Percentiles rank a stretch among this genome's conserved stretches.
phyloP scores from a whole-genome alignment of 2,329 filamentous ascomycete genomes.

The Alternaria sp. region DNA sequence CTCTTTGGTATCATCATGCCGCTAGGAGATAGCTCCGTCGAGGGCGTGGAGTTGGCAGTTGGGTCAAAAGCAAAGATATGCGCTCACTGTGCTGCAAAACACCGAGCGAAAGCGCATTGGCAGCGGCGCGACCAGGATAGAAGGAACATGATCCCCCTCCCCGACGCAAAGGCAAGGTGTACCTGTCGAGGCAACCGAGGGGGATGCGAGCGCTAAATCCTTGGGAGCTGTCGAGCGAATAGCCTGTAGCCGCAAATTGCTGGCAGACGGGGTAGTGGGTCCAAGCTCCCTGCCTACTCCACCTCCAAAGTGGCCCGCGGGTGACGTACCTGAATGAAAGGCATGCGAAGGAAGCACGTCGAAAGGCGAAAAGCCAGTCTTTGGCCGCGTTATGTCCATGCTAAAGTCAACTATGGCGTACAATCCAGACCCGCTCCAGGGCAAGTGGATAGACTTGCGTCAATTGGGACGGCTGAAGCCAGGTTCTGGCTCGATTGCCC shows the following conservation, averaged over 20 bases:
- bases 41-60: background rate
- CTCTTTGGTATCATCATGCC: slow-evolving; percentile 37
- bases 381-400: slow-evolving; percentile 17
- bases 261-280: slow-evolving; percentile 14
- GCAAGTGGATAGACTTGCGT: slow-evolving; percentile 21
- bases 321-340: slow-evolving; percentile 29
- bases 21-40: slow-evolving; percentile 7
- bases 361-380: slow-evolving; percentile 11
- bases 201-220: slow-evolving; percentile 19
- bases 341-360: slow-evolving; percentile 9
- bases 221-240: background rate
- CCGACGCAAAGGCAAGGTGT: slow-evolving; percentile 11
- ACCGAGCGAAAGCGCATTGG: slow-evolving; percentile 7
- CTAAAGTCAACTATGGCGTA: slow-evolving; percentile 11
- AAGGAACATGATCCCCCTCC: slow-evolving; percentile 4
- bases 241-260: slow-evolving; percentile 14
- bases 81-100: slow-evolving; percentile 6
- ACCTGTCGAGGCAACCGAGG: slow-evolving; percentile 14
- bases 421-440: slow-evolving; percentile 28
- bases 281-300: slow-evolving; percentile 17
- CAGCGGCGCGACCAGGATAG: slow-evolving; percentile 9
- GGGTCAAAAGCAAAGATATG: slow-evolving; percentile 11
- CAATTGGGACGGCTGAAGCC: slow-evolving; percentile 30
- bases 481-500: slow-evolving; percentile 23
- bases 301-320: background rate